phyloP scores from a whole-genome alignment of 345 rosid genomes.

The Triadica sebifera region DNA sequence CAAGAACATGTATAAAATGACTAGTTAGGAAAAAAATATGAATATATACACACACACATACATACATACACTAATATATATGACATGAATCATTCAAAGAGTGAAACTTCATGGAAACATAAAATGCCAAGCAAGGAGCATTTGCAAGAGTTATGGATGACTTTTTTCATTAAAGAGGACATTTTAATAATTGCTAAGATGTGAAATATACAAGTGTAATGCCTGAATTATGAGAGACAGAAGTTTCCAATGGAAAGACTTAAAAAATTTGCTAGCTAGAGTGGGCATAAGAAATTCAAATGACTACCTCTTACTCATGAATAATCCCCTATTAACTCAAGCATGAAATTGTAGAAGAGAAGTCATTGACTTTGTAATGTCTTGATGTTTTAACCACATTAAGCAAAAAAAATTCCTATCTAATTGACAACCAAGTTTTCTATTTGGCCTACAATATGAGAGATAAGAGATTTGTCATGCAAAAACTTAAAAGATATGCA shows the following conservation, averaged over 20 bases:
- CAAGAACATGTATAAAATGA: background rate
- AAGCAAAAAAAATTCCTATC: background rate
- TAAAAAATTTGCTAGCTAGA: background rate
- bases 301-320: background rate
- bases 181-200: background rate
- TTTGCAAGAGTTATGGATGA: background rate
- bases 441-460: background rate
- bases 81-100: background rate
- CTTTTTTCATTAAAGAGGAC: background rate
- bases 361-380: background rate
- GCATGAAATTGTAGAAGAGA: background rate
- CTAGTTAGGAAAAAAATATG: too few relatives aligned
- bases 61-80: background rate
- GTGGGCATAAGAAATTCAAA: background rate
- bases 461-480: background rate
- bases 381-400: background rate
- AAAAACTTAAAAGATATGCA: background rate
- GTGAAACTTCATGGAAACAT: background rate
- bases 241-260: background rate
- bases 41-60: background rate
- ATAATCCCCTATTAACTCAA: background rate
- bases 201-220: background rate
- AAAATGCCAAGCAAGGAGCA: background rate
- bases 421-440: background rate
- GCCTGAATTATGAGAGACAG: background rate